Percentiles rank a stretch among this genome's conserved stretches.
Evolutionary conservation across 116 monocot species (phyloP).

Genomic region (Cymodocea nodosa): DNA sequence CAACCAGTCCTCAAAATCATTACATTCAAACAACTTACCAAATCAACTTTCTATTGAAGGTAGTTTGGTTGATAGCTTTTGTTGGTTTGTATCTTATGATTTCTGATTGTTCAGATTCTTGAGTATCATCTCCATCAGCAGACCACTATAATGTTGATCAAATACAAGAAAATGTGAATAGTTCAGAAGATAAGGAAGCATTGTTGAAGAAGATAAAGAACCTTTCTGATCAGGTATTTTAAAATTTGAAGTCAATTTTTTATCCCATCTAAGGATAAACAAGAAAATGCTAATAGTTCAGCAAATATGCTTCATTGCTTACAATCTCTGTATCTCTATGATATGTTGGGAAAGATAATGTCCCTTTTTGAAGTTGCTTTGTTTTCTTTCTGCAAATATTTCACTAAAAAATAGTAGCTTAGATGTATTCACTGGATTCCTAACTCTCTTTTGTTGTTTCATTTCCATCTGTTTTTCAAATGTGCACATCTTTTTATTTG

Average conservation of each 20-base stretch:
- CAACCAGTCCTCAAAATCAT: conserved; percentile 40
- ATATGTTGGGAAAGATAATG: no score
- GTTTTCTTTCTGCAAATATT: no score
- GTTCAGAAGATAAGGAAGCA: conserved; percentile 14
- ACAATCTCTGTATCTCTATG: no score
- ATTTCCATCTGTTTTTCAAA: no score
- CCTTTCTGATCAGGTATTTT: conserved; percentile 59
- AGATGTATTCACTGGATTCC: no score
- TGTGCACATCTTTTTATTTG: no score
- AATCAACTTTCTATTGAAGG: conserved; percentile 37
- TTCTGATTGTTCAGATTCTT: neutral
- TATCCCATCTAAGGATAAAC: no score
- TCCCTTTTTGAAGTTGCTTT: no score
- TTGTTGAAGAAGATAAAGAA: conserved; percentile 36
- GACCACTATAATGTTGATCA: conserved; percentile 20
- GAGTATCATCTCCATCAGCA: neutral
- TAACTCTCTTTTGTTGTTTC: no score
- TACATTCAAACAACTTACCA: conserved; percentile 37
- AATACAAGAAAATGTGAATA: conserved; percentile 27
- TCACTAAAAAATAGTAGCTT: no score
- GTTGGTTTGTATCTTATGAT: conserved; percentile 1
- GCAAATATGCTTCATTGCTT: no score
- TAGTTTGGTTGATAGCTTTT: conserved; percentile 1
- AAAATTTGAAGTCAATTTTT: conserved; percentile 2
- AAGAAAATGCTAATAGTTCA: no score